Evolutionary conservation across 768 basidiomycete species (phyloP).

Genomic region (Rhodocollybia butyracea): DNA sequence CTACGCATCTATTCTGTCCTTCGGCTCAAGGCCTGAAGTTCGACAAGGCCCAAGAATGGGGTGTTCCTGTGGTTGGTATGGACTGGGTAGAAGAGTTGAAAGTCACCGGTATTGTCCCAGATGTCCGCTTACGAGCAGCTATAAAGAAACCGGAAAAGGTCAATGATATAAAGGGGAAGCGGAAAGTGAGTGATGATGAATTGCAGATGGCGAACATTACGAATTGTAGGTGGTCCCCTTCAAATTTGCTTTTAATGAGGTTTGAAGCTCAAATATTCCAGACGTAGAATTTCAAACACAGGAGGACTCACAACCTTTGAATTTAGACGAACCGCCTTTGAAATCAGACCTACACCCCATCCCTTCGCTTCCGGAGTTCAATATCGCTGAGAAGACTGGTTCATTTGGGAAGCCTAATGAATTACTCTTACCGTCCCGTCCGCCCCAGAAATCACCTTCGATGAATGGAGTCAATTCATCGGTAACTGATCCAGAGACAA

Average conservation of each 20-base stretch:
- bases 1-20: constrained; percentile 83
- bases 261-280: no score
- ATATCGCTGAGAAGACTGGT: neutral
- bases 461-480: neutral
- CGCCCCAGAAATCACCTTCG: neutral
- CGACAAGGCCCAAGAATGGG: constrained; percentile 78
- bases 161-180: constrained; percentile 25
- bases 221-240: constrained; percentile 35
- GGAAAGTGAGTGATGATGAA: constrained; percentile 12
- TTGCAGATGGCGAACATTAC: constrained; percentile 41
- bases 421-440: neutral
- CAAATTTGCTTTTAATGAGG: no score
- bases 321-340: neutral
- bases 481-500: neutral
- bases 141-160: constrained; percentile 9
- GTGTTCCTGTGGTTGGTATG: constrained; percentile 65
- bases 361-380: neutral
- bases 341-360: neutral
- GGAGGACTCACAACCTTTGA: neutral
- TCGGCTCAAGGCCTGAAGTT: constrained; percentile 69
- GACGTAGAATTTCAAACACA: no score
- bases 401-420: constrained; percentile 2
- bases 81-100: constrained; percentile 68
- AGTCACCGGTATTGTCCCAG: constrained; percentile 45
- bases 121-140: constrained; percentile 14